phyloP scores from a whole-genome alignment of 2,329 filamentous ascomycete genomes.

The Elsinoe batatas region DNA sequence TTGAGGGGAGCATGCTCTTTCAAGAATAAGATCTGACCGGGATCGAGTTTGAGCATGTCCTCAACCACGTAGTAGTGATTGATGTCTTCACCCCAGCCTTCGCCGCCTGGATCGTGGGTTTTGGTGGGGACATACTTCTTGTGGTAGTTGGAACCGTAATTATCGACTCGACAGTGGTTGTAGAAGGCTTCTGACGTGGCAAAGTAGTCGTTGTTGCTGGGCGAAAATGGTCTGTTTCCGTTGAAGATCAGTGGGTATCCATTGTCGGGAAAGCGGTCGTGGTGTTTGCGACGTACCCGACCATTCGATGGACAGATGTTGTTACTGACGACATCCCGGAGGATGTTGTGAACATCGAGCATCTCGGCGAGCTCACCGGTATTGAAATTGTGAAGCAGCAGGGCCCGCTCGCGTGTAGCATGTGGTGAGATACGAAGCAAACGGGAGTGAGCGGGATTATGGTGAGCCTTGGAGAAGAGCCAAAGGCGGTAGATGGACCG shows the following conservation, averaged over 20 bases:
- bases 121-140: constrained; percentile 15
- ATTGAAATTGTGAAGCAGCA: constrained; percentile 50
- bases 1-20: constrained; percentile 47
- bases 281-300: constrained; percentile 49
- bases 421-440: constrained; percentile 39
- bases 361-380: constrained; percentile 48
- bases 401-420: constrained; percentile 42
- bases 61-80: constrained; percentile 55
- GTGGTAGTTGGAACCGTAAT: constrained; percentile 12
- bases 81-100: constrained; percentile 57
- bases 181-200: constrained; percentile 13
- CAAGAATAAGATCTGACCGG: constrained; percentile 49
- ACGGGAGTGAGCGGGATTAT: constrained; percentile 43
- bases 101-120: constrained; percentile 36
- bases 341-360: constrained; percentile 46
- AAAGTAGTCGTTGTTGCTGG: constrained; percentile 24
- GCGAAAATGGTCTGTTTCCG: constrained; percentile 40
- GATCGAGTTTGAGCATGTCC: constrained; percentile 55
- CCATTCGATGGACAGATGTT: constrained; percentile 55
- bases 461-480: constrained; percentile 51
- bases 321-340: constrained; percentile 46
- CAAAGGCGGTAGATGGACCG: constrained; percentile 52
- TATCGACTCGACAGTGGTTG: constrained; percentile 5
- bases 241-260: constrained; percentile 44
- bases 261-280: constrained; percentile 44